phyloP scores from a whole-genome alignment of 352 stramenopile species.

The Phytophthora capsici region DNA sequence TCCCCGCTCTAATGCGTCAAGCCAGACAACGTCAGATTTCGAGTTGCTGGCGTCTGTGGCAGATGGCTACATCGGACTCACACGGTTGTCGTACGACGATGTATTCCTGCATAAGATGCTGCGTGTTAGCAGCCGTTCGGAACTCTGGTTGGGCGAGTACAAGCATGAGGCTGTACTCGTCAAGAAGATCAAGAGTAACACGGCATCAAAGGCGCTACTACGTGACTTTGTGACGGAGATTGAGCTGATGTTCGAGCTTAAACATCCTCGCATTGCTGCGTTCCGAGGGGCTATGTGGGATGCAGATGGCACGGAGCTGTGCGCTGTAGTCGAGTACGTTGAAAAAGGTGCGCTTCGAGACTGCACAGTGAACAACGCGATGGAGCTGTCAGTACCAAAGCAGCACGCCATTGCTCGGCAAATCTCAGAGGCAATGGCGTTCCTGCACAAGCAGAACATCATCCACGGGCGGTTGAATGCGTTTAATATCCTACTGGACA shows the following conservation, averaged over 20 bases:
- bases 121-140: slow-evolving; percentile 71
- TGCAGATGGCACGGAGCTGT: slow-evolving; percentile 69
- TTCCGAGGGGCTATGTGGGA: slow-evolving; percentile 83
- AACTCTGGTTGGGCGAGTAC: slow-evolving; percentile 82
- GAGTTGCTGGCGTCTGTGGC: slow-evolving; percentile 70
- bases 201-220: slow-evolving; percentile 64
- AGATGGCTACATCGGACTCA: slow-evolving; percentile 74
- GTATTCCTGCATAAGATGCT: slow-evolving; percentile 78
- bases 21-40: slow-evolving; percentile 77
- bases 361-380: slow-evolving; percentile 44
- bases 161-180: slow-evolving; percentile 65
- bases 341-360: slow-evolving; percentile 70
- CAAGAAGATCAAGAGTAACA: slow-evolving; percentile 86
- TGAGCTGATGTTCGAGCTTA: slow-evolving; percentile 75
- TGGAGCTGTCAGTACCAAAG: slow-evolving; percentile 60
- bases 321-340: slow-evolving; percentile 76
- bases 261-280: slow-evolving; percentile 70
- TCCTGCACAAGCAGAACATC: slow-evolving; percentile 73
- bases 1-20: slow-evolving; percentile 55
- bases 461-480: slow-evolving; percentile 79
- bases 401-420: slow-evolving; percentile 74
- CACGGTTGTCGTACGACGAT: slow-evolving; percentile 71
- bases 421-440: slow-evolving; percentile 70
- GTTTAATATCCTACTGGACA: slow-evolving; percentile 82
- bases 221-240: slow-evolving; percentile 85